Evolutionary conservation across 106 monocot genomes (phyloP).

Genomic region (Allium fistulosum): DNA sequence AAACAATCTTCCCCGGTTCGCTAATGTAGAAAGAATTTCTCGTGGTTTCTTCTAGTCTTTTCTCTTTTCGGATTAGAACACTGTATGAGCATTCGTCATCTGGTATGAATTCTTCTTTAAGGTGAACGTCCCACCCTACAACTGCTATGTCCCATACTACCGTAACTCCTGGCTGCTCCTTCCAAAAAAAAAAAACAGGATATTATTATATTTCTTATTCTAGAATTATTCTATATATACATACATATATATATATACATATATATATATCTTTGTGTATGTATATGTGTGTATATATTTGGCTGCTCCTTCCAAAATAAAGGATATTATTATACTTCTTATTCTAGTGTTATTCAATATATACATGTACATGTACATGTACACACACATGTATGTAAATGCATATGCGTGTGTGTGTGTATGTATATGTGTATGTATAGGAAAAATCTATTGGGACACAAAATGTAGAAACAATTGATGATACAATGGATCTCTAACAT

Average conservation of each 20-base stretch:
- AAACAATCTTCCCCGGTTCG: constrained; percentile 58
- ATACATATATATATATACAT: too few species aligned
- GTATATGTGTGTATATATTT: too few species aligned
- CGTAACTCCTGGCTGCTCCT: constrained; percentile 47
- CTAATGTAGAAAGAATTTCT: constrained; percentile 66
- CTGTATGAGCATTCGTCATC: constrained; percentile 68
- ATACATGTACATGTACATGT: too few species aligned
- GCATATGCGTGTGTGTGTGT: too few species aligned
- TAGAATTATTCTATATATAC: too few species aligned
- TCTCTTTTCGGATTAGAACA: constrained; percentile 49
- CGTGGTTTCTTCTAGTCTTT: constrained; percentile 33
- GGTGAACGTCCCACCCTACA: constrained; percentile 67
- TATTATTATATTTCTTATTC: neutral
- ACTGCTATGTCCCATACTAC: constrained; percentile 60
- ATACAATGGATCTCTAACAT: too few species aligned
- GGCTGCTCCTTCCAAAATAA: constrained; percentile 18
- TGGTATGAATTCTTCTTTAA: constrained; percentile 71
- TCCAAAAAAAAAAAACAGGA: neutral
- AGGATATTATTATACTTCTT: neutral
- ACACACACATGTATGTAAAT: too few species aligned
- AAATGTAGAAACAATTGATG: too few species aligned
- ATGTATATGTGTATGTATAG: too few species aligned
- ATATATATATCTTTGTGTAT: too few species aligned
- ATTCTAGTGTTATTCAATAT: too few species aligned
- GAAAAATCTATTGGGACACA: too few species aligned